These are phyloP conservation scores for Daldinia sp. DNA, from an alignment of 2,329 filamentous ascomycete genomes.

Conservation along the genomic window DNA sequence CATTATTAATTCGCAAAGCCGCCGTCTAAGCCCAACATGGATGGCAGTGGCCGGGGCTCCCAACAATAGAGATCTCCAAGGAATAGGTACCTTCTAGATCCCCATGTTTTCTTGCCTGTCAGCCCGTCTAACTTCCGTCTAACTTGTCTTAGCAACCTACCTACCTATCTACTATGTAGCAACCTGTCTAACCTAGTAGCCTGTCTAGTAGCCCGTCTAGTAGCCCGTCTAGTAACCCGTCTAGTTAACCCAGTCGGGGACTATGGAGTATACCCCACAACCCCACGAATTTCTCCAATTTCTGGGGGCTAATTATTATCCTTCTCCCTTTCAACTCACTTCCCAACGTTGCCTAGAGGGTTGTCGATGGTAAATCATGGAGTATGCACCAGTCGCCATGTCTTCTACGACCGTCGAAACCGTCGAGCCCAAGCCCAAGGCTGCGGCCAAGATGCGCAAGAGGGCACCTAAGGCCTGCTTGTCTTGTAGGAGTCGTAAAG, in stretches of 20 bases:
- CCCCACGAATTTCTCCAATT: constrained; percentile 41
- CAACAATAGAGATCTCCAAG: constrained; percentile 27
- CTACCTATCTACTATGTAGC: too few species aligned
- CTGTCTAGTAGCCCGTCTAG: too few species aligned
- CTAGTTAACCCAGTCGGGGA: not conserved
- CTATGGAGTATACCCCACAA: constrained; percentile 39
- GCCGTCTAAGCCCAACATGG: not conserved
- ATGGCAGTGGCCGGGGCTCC: constrained; percentile 9
- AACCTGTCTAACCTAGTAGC: too few species aligned
- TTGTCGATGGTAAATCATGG: constrained; percentile 22
- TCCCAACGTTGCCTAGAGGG: constrained; percentile 6
- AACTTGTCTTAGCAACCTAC: too few species aligned
- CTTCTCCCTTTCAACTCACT: constrained; percentile 13
- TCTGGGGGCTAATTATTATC: constrained; percentile 21
- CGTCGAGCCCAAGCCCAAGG: constrained; percentile 44
- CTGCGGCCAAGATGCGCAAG: constrained; percentile 51
- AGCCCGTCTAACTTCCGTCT: too few species aligned
- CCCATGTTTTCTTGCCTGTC: not conserved
- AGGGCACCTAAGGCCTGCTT: constrained; percentile 60
- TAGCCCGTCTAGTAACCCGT: too few species aligned
- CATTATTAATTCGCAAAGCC: constrained; percentile 9
- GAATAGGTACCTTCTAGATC: constrained; percentile 25
- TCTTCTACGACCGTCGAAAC: constrained; percentile 35
- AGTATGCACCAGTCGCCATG: constrained; percentile 30
- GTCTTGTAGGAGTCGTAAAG: constrained; percentile 60